These are phyloP conservation scores for Xanthoconium stramineum DNA, from an alignment of 768 basidiomycete genomes.

Conservation along the genomic window DNA sequence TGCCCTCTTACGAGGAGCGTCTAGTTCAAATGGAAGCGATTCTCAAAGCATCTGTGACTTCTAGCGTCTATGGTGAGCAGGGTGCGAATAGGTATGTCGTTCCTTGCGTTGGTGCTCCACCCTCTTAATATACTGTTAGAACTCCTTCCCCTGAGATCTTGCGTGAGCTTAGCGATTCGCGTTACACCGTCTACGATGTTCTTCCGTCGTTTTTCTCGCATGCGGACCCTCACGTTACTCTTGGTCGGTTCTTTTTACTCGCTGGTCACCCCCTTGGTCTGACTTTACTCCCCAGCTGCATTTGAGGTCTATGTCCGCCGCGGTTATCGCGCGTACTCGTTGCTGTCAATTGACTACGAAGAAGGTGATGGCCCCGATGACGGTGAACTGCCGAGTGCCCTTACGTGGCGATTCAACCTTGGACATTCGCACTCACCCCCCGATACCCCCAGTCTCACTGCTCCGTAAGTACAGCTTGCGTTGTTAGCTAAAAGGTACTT, in stretches of 20 bases:
- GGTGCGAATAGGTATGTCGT: slow-evolving; percentile 53
- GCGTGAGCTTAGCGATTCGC: slow-evolving; percentile 91
- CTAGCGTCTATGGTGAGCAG: slow-evolving; percentile 87
- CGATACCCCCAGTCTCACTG: slow-evolving; percentile 66
- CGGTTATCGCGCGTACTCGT: slow-evolving; percentile 90
- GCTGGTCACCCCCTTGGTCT: neutral
- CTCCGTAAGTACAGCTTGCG: slow-evolving; percentile 22
- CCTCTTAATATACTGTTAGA: slow-evolving; percentile 37
- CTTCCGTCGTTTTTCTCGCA: slow-evolving; percentile 94
- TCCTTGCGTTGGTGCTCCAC: neutral
- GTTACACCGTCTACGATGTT: slow-evolving; percentile 96
- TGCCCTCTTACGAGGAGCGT: slow-evolving; percentile 97
- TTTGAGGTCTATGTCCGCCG: slow-evolving; percentile 95
- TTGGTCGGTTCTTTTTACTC: slow-evolving; percentile 51
- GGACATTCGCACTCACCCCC: slow-evolving; percentile 86
- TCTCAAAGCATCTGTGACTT: slow-evolving; percentile 82
- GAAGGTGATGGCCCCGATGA: slow-evolving; percentile 85
- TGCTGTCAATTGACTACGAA: slow-evolving; percentile 92
- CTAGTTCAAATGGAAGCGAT: slow-evolving; percentile 92
- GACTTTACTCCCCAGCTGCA: slow-evolving; percentile 55
- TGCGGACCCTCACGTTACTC: slow-evolving; percentile 74
- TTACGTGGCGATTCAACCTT: slow-evolving; percentile 96
- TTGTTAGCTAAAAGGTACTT: neutral
- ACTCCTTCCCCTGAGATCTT: slow-evolving; percentile 83
- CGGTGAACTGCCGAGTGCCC: slow-evolving; percentile 72